A percentile compares a stretch with the other conserved stretches of the same genome.
phyloP scores from a whole-genome alignment of 106 monocot genomes.

The Vanilla planifolia region DNA sequence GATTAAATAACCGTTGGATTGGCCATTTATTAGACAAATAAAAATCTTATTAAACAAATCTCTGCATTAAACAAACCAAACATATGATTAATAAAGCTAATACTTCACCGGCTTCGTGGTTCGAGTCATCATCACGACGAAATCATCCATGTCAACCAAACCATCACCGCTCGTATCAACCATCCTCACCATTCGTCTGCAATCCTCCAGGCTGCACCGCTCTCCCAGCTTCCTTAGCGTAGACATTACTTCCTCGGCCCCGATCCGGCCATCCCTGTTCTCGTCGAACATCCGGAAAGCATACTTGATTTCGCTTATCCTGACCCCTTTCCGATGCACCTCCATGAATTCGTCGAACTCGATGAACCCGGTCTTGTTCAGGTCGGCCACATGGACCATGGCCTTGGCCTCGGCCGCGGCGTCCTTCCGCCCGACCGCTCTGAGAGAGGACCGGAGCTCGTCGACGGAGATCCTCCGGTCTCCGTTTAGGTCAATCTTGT shows the following conservation, averaged over 20 bases:
- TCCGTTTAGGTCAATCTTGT: slow-evolving; percentile 36
- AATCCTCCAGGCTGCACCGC: slow-evolving; percentile 37
- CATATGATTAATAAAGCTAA: too few species aligned
- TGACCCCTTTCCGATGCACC: slow-evolving; percentile 61
- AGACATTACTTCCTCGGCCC: slow-evolving; percentile 40
- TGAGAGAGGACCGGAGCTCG: slow-evolving; percentile 34
- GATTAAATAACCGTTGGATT: too few species aligned
- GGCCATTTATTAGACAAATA: too few species aligned
- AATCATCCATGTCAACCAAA: slow-evolving; percentile 72
- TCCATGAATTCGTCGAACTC: slow-evolving; percentile 72
- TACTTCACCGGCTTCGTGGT: slow-evolving; percentile 30
- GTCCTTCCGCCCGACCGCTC: slow-evolving; percentile 17
- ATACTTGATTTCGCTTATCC: slow-evolving; percentile 28
- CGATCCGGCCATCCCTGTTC: slow-evolving; percentile 66
- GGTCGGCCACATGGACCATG: slow-evolving; percentile 33
- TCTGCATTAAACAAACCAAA: too few species aligned
- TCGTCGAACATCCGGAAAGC: slow-evolving; percentile 72
- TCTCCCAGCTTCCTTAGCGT: slow-evolving; percentile 42
- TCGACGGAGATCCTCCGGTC: slow-evolving; percentile 31
- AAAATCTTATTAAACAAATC: too few species aligned
- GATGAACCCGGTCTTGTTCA: slow-evolving; percentile 32
- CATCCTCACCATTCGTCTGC: slow-evolving; percentile 46
- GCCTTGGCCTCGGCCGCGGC: slow-evolving; percentile 20
- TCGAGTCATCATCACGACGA: slow-evolving; percentile 81
- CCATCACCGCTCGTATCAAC: slow-evolving; percentile 32